Conservation (phyloP, 345 rosid genomes). For the Adansonia digitata region DNA sequence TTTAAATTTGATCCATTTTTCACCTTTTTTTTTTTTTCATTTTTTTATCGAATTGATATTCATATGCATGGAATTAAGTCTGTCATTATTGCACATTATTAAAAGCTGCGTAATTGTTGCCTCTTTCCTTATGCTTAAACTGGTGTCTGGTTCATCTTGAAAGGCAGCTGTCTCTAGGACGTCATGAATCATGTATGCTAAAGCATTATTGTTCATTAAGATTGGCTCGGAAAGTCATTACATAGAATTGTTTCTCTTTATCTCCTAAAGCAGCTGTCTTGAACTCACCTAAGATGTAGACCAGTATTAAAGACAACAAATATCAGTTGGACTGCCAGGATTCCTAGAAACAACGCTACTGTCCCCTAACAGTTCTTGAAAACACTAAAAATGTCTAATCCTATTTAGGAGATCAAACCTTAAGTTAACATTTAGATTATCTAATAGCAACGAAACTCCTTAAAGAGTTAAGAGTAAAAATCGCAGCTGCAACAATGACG, state of each 20-base stretch:
- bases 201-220: neutral
- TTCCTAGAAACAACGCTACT: neutral
- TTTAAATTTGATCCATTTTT: neutral
- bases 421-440: neutral
- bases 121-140: neutral
- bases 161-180: neutral
- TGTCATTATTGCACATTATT: neutral
- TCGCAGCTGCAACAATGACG: neutral
- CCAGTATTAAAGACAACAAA: neutral
- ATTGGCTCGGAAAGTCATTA: neutral
- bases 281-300: neutral
- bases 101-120: neutral
- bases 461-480: neutral
- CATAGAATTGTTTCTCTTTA: neutral
- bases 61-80: neutral
- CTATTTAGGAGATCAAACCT: neutral
- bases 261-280: neutral
- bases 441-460: neutral
- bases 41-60: neutral
- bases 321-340: neutral
- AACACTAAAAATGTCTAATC: neutral
- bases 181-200: neutral
- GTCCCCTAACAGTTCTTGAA: neutral
- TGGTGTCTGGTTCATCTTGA: neutral
- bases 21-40: neutral